Evolutionary conservation across 2,329 filamentous ascomycete species (phyloP), one percentile per base, ranked within the genome.

Genomic region (Aspergillus quadricinctus): DNA sequence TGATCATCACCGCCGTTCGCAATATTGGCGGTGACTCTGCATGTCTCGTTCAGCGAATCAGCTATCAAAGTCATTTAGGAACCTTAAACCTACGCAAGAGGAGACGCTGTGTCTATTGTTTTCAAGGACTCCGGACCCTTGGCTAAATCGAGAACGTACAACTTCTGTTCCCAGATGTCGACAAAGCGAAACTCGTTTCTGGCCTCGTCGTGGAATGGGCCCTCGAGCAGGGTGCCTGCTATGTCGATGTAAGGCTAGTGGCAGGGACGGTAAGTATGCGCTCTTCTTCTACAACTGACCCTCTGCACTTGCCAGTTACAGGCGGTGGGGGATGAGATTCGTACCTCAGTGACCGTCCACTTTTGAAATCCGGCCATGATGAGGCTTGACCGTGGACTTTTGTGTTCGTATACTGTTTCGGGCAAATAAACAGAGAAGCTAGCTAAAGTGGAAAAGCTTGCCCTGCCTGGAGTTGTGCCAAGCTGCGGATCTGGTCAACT

Each of bases 11-110:
- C 84, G 61, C 85, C 82, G 62, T 81, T 80, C 58, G 84, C 81
- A 54, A 96, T 90, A 72, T 96, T 88, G 53, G 88, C 88, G 43
- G 92, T 96, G 48, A 90, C 87, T 25, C 82, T 83, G 55, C 25
- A 56, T 49, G 37, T 46, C 31, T 48, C 50, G 57, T 43, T 52
- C 31, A 53, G 82, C 75, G 27, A 78, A 77, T 60, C 78, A 77
- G 69, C 83, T 78, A 43, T 27, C 43, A 56, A 40, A 29, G 48
- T 50, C 40, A 40, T 48, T 21, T 50, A 28, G 48, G 50, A 52
- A 41, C 37, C 40, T 35, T 48, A 40, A 41, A 65, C 72, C 49
- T 64, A 80, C 78, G 82, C 81, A 60, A 87, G 78, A 28, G 81
- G 78, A 60, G 78, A 77, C 49, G 79, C 77, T 8, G 88, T 87